phyloP scores from a whole-genome alignment of 208 protist genomes.

The Trypanosoma brucei region DNA sequence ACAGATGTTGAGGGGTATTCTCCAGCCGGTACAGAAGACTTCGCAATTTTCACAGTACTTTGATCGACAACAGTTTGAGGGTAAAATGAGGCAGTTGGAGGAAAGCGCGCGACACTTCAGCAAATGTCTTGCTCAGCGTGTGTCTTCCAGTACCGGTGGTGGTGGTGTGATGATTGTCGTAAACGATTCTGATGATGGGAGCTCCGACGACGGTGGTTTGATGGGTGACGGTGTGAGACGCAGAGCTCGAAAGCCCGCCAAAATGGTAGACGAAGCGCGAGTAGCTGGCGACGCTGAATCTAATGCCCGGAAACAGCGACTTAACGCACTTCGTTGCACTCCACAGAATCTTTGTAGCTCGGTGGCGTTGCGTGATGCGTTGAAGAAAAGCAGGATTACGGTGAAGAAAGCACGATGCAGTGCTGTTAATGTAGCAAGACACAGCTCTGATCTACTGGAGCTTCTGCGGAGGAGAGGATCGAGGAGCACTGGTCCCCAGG shows the following conservation, averaged over 20 bases:
- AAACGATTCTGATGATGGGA: slow-evolving; percentile 8
- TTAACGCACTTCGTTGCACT: slow-evolving; percentile 3
- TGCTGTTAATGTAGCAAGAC: neutral
- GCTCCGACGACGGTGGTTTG: neutral
- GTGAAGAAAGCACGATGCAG: neutral
- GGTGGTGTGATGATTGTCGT: slow-evolving; percentile 1
- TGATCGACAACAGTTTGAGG: slow-evolving; percentile 13
- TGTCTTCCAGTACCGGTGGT: neutral
- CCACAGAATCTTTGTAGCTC: neutral
- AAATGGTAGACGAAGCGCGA: neutral
- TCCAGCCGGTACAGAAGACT: neutral
- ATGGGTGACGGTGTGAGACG: neutral
- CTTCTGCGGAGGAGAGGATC: neutral
- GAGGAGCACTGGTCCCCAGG: neutral
- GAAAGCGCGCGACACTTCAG: slow-evolving; percentile 9
- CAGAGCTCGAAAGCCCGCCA: neutral
- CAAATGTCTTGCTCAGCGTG: neutral
- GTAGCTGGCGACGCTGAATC: neutral
- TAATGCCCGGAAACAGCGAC: neutral
- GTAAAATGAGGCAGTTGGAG: slow-evolving; percentile 9
- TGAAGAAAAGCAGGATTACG: slow-evolving; percentile 7
- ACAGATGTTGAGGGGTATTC: neutral
- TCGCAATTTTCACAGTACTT: neutral
- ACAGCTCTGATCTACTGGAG: neutral
- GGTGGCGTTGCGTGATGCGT: slow-evolving; percentile 5